Base-by-base conservation (phyloP, 129 eudicot genomes). In the Calendula officinalis region DNA sequence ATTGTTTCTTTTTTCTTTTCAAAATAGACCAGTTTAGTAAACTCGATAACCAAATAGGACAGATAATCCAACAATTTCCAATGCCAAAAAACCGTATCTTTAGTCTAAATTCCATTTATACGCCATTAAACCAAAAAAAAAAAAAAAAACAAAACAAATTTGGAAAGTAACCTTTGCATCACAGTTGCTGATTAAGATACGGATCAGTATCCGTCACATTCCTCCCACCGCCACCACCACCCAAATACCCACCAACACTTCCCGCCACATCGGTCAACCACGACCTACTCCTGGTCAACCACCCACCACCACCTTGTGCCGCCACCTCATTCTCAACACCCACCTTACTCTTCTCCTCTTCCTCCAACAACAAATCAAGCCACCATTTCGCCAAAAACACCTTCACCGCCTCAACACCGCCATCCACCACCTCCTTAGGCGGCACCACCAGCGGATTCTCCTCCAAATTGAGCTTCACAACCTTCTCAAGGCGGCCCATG, bases 401-500 rank as follows among this genome's bases (percentile, higher is more conserved):
- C 86, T 83, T 88, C 48, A 94, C 84, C 60, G 92, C 84, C 71
- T 85, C 89, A 44, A 86, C 75, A 37, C 99, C 99, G 13, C 55
- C 66, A 17, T 34, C 48, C 49, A 88, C 85, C n/a, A 88, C 78
- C 57, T 88, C 95, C 64, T 79, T 80, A 39, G 99, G 95, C 8
- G 99, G 99, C 11, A 81, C 16, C 27, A 27, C 83, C 55, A 94
- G 58, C 22, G 99, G 99, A 73, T 94, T 94, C 14, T 85, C 82
- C 3, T 80, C 95, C 55, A 94, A 59, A 14, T 94, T 83, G 34
- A 94, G 92, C 57, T 83, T 86, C 4, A 39, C 38, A 53, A 94
- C 77, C 11, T 69, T 88, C 65, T 79, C 78, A n/a, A 94, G 95
- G 67, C 83, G 84, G 32, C 97, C 87, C 69, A 94, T 83, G 22